Percentiles rank a stretch among this genome's conserved stretches.
These are phyloP conservation scores for Salinomyces thailandicus DNA, from an alignment of 2,329 filamentous ascomycete genomes.

Conservation along the genomic window DNA sequence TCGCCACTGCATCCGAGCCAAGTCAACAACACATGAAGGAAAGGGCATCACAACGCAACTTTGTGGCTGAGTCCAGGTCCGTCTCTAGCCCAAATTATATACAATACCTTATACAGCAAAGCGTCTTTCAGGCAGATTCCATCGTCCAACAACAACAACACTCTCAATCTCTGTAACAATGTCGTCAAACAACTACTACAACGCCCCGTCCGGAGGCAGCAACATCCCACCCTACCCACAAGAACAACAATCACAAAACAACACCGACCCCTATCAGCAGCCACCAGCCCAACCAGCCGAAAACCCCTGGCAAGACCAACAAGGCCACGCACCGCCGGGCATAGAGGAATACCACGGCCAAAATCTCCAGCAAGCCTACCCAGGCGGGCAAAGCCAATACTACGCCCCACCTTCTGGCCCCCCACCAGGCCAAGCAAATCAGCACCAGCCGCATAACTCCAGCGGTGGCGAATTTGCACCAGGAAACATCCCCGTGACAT, in stretches of 20 bases:
- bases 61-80: too few relatives aligned
- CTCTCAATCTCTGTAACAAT: too few relatives aligned
- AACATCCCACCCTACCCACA: neutral
- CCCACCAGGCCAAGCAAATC: neutral
- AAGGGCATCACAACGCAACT: too few relatives aligned
- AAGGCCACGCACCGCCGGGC: conserved; percentile 3
- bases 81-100: too few relatives aligned
- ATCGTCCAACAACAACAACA: too few relatives aligned
- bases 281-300: conserved; percentile 2
- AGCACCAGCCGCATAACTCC: neutral
- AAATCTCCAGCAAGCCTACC: neutral
- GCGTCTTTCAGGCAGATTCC: too few relatives aligned
- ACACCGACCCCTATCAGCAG: conserved; percentile 5
- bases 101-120: too few relatives aligned
- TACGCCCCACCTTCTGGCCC: conserved; percentile 1
- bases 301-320: conserved; percentile 5
- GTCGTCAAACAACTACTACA: conserved; percentile 1
- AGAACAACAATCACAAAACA: conserved; percentile 1
- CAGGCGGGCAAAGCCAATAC: neutral
- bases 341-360: neutral
- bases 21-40: too few relatives aligned
- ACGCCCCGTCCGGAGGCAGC: neutral
- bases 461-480: neutral
- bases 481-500: neutral
- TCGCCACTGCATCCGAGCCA: too few relatives aligned